These are phyloP conservation scores for Talaromyces sp. DNA, from an alignment of 2,329 filamentous ascomycete species.

Conservation along the genomic window DNA sequence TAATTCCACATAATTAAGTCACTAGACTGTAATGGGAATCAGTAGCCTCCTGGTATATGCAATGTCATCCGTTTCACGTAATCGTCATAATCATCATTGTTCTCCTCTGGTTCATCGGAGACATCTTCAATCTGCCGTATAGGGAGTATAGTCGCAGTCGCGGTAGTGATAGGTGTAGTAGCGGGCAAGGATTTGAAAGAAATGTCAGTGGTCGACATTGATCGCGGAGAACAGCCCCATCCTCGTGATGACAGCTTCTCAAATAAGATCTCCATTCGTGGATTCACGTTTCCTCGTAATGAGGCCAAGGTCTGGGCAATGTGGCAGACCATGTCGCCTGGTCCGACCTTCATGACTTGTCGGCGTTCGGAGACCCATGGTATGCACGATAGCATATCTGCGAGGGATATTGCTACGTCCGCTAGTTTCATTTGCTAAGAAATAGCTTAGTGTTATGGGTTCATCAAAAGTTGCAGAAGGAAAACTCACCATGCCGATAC, in stretches of 20 bases:
- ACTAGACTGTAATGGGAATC: not conserved
- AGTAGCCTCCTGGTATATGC: not conserved
- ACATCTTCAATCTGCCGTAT: constrained; percentile 8
- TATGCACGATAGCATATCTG: constrained; percentile 16
- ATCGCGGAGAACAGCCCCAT: constrained; percentile 9
- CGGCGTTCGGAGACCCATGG: constrained; percentile 15
- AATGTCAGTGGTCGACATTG: constrained; percentile 1
- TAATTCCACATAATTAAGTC: not conserved
- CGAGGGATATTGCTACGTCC: constrained; percentile 18
- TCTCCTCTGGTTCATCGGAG: not conserved
- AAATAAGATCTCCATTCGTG: constrained; percentile 17
- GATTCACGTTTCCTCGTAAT: constrained; percentile 17
- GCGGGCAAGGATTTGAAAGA: not conserved
- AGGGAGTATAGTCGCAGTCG: not conserved
- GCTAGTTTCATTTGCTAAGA: constrained; percentile 18
- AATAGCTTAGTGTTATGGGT: not conserved
- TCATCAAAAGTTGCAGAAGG: not conserved
- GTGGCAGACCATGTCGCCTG: constrained; percentile 15
- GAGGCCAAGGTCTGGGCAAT: constrained; percentile 15
- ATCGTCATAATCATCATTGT: constrained; percentile 5
- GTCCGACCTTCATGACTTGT: constrained; percentile 16
- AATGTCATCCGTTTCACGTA: not conserved
- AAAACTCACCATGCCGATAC: constrained; percentile 15
- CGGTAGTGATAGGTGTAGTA: not conserved
- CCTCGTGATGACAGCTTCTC: constrained; percentile 14